Conservation (phyloP, 2,329 filamentous ascomycete species). For the Xylaria sp. region DNA sequence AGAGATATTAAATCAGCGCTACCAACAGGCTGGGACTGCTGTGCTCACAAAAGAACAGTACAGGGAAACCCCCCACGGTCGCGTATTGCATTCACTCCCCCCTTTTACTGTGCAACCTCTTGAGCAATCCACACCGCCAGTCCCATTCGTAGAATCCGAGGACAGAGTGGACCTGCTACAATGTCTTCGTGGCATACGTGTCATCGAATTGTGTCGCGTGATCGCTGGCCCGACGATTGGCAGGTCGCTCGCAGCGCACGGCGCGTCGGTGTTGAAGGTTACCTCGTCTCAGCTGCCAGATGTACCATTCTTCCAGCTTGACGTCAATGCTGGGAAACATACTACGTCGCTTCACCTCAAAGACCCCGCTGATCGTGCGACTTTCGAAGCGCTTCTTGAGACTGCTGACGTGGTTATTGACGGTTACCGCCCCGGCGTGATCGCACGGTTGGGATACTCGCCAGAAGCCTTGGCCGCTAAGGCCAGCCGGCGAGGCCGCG, state of each 20-base stretch:
- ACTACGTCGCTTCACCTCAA: constrained; percentile 72
- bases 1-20: constrained; percentile 66
- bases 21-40: constrained; percentile 69
- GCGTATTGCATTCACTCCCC: constrained; percentile 54
- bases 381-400: constrained; percentile 68
- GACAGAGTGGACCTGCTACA: constrained; percentile 49
- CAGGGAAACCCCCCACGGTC: constrained; percentile 64
- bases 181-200: constrained; percentile 71
- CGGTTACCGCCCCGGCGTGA: constrained; percentile 74
- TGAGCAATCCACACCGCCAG: constrained; percentile 61
- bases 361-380: constrained; percentile 59
- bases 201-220: constrained; percentile 79
- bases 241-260: constrained; percentile 78
- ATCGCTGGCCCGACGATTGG: constrained; percentile 81
- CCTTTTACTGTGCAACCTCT: constrained; percentile 64
- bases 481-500: constrained; percentile 66
- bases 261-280: constrained; percentile 78
- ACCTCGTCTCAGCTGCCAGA: constrained; percentile 75
- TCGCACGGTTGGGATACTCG: constrained; percentile 73
- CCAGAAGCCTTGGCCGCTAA: constrained; percentile 64
- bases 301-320: constrained; percentile 77
- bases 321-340: constrained; percentile 78
- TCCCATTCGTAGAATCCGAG: constrained; percentile 52
- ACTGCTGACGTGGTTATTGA: constrained; percentile 75
- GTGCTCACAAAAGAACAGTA: constrained; percentile 71